phyloP scores from a whole-genome alignment of 768 basidiomycete genomes.

The Naematelia encephala region DNA sequence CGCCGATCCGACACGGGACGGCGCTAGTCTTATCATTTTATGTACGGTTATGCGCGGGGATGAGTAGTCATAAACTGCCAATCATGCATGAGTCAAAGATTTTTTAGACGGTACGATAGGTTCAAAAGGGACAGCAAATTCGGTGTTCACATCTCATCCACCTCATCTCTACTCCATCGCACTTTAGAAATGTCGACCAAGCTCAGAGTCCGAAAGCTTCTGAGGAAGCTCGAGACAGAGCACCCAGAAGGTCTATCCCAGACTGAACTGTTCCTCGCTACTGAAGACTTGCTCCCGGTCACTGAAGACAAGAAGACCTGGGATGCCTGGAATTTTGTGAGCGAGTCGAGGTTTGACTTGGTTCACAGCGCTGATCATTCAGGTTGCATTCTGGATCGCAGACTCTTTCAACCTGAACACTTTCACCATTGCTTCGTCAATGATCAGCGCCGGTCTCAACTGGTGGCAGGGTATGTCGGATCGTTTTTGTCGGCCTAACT shows the following conservation, averaged over 20 bases:
- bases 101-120: no score
- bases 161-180: background rate
- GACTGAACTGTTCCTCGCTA: slow-evolving; percentile 61
- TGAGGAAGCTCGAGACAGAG: slow-evolving; percentile 54
- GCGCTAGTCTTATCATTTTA: no score
- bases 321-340: slow-evolving; percentile 64
- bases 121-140: no score
- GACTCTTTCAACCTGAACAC: slow-evolving; percentile 59
- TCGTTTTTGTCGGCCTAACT: background rate
- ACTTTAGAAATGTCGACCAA: background rate
- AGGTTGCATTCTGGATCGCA: slow-evolving; percentile 64
- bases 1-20: no score
- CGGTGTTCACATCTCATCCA: background rate
- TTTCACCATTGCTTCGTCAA: slow-evolving; percentile 49
- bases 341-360: slow-evolving; percentile 45
- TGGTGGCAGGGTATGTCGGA: slow-evolving; percentile 31
- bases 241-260: slow-evolving; percentile 59
- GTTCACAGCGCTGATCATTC: background rate
- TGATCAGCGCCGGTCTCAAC: slow-evolving; percentile 40
- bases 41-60: no score
- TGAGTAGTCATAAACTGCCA: no score
- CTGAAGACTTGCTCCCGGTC: slow-evolving; percentile 70
- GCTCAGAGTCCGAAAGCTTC: background rate
- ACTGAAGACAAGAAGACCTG: slow-evolving; percentile 63
- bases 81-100: no score